Percentiles rank a stretch among this genome's conserved stretches.
Evolutionary conservation across 1,284 basidiomycete genomes (phyloP).

Genomic region (Coniophora puteana): DNA sequence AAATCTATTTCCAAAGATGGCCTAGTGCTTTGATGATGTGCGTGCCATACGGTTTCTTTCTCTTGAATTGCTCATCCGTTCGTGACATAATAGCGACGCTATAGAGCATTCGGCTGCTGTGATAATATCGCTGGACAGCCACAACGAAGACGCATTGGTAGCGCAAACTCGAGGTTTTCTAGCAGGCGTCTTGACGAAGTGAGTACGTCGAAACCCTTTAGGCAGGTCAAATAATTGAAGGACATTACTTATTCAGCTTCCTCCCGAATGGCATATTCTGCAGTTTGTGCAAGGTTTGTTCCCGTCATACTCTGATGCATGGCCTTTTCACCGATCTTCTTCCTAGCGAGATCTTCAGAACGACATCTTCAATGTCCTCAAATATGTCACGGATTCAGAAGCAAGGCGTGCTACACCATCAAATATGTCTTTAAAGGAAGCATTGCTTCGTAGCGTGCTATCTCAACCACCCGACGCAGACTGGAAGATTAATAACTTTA

Average conservation of each 20-base stretch:
- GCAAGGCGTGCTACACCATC: constrained; percentile 26
- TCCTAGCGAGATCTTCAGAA: constrained; percentile 41
- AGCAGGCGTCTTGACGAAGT: constrained; percentile 49
- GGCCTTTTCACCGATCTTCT: background rate
- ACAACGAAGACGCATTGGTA: constrained; percentile 55
- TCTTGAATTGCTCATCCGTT: constrained; percentile 4
- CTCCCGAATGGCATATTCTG: constrained; percentile 52
- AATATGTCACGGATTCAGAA: constrained; percentile 40
- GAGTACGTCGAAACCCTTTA: constrained; percentile 12
- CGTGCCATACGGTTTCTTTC: constrained; percentile 18
- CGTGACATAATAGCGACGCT: constrained; percentile 31
- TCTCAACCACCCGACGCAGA: constrained; percentile 47
- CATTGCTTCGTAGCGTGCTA: constrained; percentile 53
- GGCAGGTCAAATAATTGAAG: too few relatives aligned
- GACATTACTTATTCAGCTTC: too few relatives aligned
- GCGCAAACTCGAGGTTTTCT: constrained; percentile 54
- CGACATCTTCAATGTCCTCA: constrained; percentile 52
- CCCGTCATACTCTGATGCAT: background rate
- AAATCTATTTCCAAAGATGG: constrained; percentile 61
- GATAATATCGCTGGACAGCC: constrained; percentile 41
- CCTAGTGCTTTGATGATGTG: constrained; percentile 53
- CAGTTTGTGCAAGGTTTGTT: constrained; percentile 50
- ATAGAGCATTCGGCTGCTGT: constrained; percentile 48
- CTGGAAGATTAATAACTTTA: constrained; percentile 39
- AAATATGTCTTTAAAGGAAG: constrained; percentile 41